Percentiles rank a stretch among this genome's conserved stretches.
Evolutionary conservation across 2,329 filamentous ascomycete genomes (phyloP).

Genomic region (Stylonectria norvegica): DNA sequence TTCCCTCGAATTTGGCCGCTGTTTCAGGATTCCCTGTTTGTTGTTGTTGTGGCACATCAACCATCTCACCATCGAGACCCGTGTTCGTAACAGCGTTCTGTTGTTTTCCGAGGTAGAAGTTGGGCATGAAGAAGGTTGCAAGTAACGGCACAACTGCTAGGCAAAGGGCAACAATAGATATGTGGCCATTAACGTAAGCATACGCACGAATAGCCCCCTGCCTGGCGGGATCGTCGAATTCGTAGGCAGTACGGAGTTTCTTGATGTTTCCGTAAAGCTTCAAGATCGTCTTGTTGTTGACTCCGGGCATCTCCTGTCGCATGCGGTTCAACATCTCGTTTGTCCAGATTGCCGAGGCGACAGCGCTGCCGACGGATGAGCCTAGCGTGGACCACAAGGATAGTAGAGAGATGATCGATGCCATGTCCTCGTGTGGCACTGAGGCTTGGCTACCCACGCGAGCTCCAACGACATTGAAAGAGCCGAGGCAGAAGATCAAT

Average conservation of each 20-base stretch:
- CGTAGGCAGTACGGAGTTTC: slow-evolving; percentile 31
- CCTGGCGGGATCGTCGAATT: slow-evolving; percentile 32
- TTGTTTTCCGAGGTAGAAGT: slow-evolving; percentile 36
- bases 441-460: slow-evolving; percentile 40
- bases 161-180: slow-evolving; percentile 30
- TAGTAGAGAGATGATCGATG: slow-evolving; percentile 36
- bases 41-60: slow-evolving; percentile 20
- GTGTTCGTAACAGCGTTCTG: slow-evolving; percentile 35
- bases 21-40: background rate
- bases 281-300: slow-evolving; percentile 21
- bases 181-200: slow-evolving; percentile 32
- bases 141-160: slow-evolving; percentile 32
- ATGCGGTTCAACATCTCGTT: slow-evolving; percentile 35
- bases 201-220: slow-evolving; percentile 39
- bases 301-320: slow-evolving; percentile 28
- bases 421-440: slow-evolving; percentile 41
- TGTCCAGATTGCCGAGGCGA: slow-evolving; percentile 39
- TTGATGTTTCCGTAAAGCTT: slow-evolving; percentile 36
- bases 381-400: slow-evolving; percentile 40
- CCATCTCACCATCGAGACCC: slow-evolving; percentile 29
- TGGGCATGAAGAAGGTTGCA: slow-evolving; percentile 39
- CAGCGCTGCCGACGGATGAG: slow-evolving; percentile 36
- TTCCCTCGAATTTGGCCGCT: too few species aligned
- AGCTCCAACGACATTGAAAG: slow-evolving; percentile 38
- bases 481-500: slow-evolving; percentile 36